phyloP scores from a whole-genome alignment of 1,284 basidiomycete genomes.

The Cystobasidiaceae sp. region DNA sequence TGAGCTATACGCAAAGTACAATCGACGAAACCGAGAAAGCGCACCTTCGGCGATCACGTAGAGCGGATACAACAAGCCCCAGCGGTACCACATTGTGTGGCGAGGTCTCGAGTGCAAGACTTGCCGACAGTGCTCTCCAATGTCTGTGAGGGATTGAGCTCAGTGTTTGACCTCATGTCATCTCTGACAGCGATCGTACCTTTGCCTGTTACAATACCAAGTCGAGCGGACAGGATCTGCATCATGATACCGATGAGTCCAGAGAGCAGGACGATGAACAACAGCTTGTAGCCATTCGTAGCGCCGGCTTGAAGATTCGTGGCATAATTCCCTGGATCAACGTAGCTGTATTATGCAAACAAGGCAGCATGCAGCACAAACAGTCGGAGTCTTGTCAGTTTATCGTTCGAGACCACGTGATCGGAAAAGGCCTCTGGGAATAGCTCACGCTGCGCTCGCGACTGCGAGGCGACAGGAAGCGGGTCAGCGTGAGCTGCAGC shows the following conservation, averaged over 20 bases:
- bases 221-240: conserved; percentile 51
- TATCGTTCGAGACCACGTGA: background rate
- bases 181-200: conserved; percentile 42
- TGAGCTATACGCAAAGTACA: background rate
- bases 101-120: conserved; percentile 40
- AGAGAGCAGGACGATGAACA: conserved; percentile 78
- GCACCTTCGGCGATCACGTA: conserved; percentile 62
- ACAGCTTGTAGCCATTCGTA: conserved; percentile 65
- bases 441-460: conserved; percentile 24
- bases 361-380: background rate
- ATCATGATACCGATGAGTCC: conserved; percentile 76
- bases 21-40: conserved; percentile 53
- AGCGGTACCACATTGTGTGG: conserved; percentile 59
- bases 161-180: conserved; percentile 27
- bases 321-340: conserved; percentile 36
- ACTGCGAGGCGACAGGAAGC: background rate
- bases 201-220: conserved; percentile 53
- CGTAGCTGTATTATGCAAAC: background rate
- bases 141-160: conserved; percentile 36
- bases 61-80: conserved; percentile 54
- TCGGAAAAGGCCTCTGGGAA: background rate
- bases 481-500: background rate
- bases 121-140: conserved; percentile 30
- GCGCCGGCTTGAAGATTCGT: conserved; percentile 41
- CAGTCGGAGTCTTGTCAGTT: background rate